A percentile compares a stretch with the other conserved stretches of the same genome.
These are phyloP conservation scores for Thermoascus crustaceus DNA, from an alignment of 2,329 filamentous ascomycete species.

Conservation along the genomic window DNA sequence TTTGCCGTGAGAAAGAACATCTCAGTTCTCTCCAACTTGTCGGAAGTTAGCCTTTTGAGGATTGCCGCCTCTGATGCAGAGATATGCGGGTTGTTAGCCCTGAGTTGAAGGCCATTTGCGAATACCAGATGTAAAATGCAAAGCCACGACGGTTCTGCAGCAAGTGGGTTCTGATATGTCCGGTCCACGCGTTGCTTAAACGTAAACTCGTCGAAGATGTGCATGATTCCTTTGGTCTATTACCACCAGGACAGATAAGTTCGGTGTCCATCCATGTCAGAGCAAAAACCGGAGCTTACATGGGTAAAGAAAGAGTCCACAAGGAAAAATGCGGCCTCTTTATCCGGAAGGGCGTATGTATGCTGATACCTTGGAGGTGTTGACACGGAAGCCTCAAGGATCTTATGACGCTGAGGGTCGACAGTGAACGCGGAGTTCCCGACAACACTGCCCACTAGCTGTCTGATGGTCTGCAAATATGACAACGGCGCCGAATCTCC, in stretches of 20 bases:
- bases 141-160: constrained; percentile 43
- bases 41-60: constrained; percentile 44
- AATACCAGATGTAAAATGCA: constrained; percentile 56
- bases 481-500: constrained; percentile 57
- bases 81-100: background rate
- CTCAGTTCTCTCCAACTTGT: constrained; percentile 49
- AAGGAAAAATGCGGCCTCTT: constrained; percentile 46
- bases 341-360: constrained; percentile 49
- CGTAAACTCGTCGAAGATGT: constrained; percentile 47
- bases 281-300: too few species aligned
- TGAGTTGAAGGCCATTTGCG: constrained; percentile 52
- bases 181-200: constrained; percentile 45
- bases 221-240: constrained; percentile 53
- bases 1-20: constrained; percentile 55
- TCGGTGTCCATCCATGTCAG: constrained; percentile 3
- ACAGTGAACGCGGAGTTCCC: constrained; percentile 51
- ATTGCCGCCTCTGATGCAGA: constrained; percentile 37
- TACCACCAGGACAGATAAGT: background rate
- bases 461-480: constrained; percentile 53
- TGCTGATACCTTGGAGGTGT: constrained; percentile 33
- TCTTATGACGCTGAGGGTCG: constrained; percentile 50
- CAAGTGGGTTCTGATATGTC: constrained; percentile 49
- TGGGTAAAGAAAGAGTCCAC: constrained; percentile 55
- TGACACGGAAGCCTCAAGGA: constrained; percentile 47
- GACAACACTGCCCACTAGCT: constrained; percentile 49